Conservation (phyloP, 2,329 filamentous ascomycete genomes). For the Pseudogymnoascus sp. region DNA sequence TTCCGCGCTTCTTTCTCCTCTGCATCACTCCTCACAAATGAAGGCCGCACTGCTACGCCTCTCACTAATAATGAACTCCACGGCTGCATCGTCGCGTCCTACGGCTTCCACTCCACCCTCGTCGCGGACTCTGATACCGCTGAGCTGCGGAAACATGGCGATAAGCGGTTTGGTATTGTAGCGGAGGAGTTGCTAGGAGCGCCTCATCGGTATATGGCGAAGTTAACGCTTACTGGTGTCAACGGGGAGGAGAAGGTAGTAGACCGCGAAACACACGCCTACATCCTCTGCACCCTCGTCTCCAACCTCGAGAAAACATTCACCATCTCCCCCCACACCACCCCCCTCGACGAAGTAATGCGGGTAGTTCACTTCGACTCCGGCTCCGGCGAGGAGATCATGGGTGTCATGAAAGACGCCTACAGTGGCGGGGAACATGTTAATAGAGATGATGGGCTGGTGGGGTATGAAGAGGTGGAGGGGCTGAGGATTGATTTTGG, state of each 20-base stretch:
- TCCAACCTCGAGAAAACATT: conserved; percentile 78
- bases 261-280: conserved; percentile 53
- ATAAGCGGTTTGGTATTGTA: conserved; percentile 76
- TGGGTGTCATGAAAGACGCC: conserved; percentile 67
- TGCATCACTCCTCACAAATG: conserved; percentile 34
- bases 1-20: conserved; percentile 49
- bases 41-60: conserved; percentile 22
- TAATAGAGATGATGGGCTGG: conserved; percentile 47
- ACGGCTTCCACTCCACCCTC: conserved; percentile 81
- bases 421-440: conserved; percentile 53
- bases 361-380: conserved; percentile 69
- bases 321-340: conserved; percentile 67
- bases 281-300: conserved; percentile 69
- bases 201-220: conserved; percentile 50
- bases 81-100: conserved; percentile 80
- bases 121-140: conserved; percentile 87
- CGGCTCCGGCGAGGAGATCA: conserved; percentile 55
- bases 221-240: not conserved
- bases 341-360: conserved; percentile 63
- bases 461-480: conserved; percentile 67
- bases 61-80: conserved; percentile 37
- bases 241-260: conserved; percentile 21
- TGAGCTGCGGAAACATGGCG: conserved; percentile 70
- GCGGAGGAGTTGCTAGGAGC: conserved; percentile 67
- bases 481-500: conserved; percentile 64